phyloP scores from a whole-genome alignment of 306 rosid species.

The Quercus bicolor region DNA sequence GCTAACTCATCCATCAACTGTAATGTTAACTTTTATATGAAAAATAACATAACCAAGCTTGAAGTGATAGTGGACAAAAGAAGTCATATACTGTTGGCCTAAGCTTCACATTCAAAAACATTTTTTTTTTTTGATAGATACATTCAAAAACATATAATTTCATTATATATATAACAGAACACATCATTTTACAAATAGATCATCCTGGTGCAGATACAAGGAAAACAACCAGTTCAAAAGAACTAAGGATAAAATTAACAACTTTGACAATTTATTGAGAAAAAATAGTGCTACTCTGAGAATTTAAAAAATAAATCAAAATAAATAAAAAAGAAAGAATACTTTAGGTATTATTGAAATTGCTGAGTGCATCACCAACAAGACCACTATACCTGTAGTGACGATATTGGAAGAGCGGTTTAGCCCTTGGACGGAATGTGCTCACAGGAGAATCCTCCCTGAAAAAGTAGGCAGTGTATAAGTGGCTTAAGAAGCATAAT shows the following conservation, averaged over 20 bases:
- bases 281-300: neutral
- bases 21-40: neutral
- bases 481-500: no score
- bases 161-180: neutral
- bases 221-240: neutral
- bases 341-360: neutral
- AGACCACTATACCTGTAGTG: constrained; percentile 71
- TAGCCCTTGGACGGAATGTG: constrained; percentile 91
- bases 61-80: neutral
- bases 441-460: constrained; percentile 87
- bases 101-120: neutral
- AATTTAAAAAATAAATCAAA: neutral
- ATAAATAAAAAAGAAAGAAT: neutral
- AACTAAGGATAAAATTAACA: neutral
- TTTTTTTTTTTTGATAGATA: no score
- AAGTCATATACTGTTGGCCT: neutral
- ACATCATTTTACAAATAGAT: neutral
- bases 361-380: neutral
- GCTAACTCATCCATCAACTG: neutral
- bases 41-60: neutral
- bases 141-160: neutral
- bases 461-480: constrained; percentile 17
- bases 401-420: constrained; percentile 93
- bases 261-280: neutral
- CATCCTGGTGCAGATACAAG: neutral